Evolutionary conservation across 495 filamentous ascomycete species (phyloP).

Genomic region (Parmelia sp.): DNA sequence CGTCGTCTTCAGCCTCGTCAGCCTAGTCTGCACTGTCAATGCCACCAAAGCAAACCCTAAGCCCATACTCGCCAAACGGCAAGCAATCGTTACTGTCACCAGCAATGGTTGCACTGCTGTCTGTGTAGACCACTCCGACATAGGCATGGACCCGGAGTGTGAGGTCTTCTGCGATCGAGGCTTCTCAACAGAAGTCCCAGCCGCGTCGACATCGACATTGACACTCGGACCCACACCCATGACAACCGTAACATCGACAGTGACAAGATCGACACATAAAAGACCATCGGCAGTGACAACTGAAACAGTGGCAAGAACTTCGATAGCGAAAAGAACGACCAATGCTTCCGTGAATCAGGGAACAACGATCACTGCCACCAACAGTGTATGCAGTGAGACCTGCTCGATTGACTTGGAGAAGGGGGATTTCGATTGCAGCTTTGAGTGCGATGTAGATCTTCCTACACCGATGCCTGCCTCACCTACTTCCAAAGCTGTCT

Average conservation of each 20-base stretch:
- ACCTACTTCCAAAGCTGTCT: not conserved
- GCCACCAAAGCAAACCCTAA: conserved; percentile 3
- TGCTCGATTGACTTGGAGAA: not conserved
- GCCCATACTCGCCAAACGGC: conserved; percentile 6
- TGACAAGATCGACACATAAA: too few relatives aligned
- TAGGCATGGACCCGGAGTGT: not conserved
- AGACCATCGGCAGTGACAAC: too few relatives aligned
- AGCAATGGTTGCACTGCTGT: conserved; percentile 3
- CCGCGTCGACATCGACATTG: not conserved
- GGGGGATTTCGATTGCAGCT: not conserved
- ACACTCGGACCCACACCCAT: too few relatives aligned
- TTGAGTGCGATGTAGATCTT: not conserved
- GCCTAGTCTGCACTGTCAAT: conserved; percentile 12
- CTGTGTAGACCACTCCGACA: not conserved
- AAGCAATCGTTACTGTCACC: not conserved
- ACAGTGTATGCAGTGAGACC: not conserved
- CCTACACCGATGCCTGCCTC: not conserved
- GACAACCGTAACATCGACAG: not conserved
- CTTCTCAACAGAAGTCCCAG: not conserved
- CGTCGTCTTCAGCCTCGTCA: conserved; percentile 9
- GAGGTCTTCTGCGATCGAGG: not conserved
- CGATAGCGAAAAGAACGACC: too few relatives aligned
- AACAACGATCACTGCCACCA: not conserved
- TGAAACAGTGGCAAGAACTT: too few relatives aligned
- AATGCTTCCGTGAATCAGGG: not conserved